A percentile compares a stretch with the other conserved stretches of the same genome.
Conservation (phyloP, 179 eudicot genomes). For the Sideroxylon spinosum region DNA sequence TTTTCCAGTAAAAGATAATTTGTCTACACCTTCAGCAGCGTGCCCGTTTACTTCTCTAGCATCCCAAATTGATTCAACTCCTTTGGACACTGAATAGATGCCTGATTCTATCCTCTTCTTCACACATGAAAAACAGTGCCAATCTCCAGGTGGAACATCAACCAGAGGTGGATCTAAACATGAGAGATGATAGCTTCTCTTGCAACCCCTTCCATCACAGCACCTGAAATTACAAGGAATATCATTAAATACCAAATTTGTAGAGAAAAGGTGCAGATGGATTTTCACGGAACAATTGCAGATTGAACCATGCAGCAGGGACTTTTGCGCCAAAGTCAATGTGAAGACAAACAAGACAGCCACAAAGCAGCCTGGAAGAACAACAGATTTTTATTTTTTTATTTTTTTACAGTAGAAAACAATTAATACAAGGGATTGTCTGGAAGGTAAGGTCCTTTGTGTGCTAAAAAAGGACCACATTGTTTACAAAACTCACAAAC, state of each 20-base stretch:
- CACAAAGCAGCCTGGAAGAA: background rate
- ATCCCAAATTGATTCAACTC: conserved; percentile 70
- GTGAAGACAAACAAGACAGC: background rate
- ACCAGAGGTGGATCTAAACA: conserved; percentile 45
- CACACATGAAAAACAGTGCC: conserved; percentile 57
- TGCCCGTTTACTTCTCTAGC: conserved; percentile 53
- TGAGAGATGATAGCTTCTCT: conserved; percentile 46
- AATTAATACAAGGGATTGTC: too few relatives aligned
- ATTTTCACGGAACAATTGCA: background rate
- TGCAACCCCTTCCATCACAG: conserved; percentile 63
- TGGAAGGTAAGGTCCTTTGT: too few relatives aligned
- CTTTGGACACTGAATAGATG: conserved; percentile 54
- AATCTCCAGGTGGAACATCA: conserved; percentile 36
- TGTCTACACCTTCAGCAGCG: conserved; percentile 39
- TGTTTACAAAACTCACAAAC: too few relatives aligned
- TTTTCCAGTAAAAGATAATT: background rate
- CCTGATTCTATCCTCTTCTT: conserved; percentile 54
- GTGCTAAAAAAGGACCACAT: too few relatives aligned
- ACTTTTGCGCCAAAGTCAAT: background rate
- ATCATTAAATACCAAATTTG: conserved; percentile 7
- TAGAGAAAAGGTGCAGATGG: background rate
- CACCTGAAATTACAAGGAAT: conserved; percentile 28
- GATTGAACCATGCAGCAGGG: background rate
- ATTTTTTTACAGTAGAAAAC: too few relatives aligned
- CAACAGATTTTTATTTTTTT: background rate